Evolutionary conservation across 192 early-diverging fungal species (phyloP).

Genomic region (Rhizoclosmatium globosum): DNA sequence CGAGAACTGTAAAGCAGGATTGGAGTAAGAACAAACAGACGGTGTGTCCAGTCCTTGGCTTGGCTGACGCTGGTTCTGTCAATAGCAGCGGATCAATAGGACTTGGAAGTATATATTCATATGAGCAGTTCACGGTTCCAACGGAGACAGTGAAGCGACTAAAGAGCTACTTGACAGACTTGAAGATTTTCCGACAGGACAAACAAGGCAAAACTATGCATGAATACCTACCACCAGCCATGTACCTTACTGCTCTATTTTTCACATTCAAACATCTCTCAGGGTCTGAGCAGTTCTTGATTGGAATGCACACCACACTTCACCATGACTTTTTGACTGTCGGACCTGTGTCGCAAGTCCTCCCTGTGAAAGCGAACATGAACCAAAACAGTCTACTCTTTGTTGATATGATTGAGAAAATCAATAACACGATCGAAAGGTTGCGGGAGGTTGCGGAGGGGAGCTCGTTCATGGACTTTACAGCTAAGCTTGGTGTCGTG

Average conservation of each 20-base stretch:
- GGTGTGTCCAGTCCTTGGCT: not conserved
- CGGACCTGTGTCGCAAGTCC: slow-evolving; percentile 53
- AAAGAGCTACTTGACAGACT: not conserved
- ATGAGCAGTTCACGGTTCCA: too few species aligned
- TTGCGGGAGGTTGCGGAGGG: slow-evolving; percentile 33
- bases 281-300: slow-evolving; percentile 54
- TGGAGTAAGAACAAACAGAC: slow-evolving; percentile 5
- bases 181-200: not conserved
- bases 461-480: slow-evolving; percentile 38
- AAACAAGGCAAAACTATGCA: not conserved
- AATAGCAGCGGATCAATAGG: not conserved
- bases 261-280: slow-evolving; percentile 58
- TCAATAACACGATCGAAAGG: slow-evolving; percentile 39
- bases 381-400: slow-evolving; percentile 50
- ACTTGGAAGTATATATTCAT: too few species aligned
- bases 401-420: slow-evolving; percentile 39
- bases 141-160: too few species aligned
- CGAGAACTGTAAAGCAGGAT: not conserved
- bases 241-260: slow-evolving; percentile 48
- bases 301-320: slow-evolving; percentile 44
- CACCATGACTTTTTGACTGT: slow-evolving; percentile 36
- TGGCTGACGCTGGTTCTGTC: not conserved
- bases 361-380: slow-evolving; percentile 55
- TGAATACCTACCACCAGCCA: slow-evolving; percentile 33
- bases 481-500: slow-evolving; percentile 17